Conservation (phyloP, 192 early-diverging fungal species). For the Coemansia sp. region DNA sequence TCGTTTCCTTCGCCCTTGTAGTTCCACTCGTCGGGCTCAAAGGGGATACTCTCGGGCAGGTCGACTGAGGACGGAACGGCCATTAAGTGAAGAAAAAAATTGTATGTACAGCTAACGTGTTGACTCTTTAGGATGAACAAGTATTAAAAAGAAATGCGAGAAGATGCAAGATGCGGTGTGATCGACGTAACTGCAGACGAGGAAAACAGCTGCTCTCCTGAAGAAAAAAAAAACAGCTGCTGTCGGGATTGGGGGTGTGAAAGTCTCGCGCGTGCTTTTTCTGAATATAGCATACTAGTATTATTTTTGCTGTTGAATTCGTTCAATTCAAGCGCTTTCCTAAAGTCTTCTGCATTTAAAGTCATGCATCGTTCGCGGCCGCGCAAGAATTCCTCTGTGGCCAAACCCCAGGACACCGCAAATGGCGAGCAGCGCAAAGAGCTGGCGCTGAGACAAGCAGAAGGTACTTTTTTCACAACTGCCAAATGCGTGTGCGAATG, state of each 20-base stretch:
- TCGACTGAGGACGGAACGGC: slow-evolving; percentile 1
- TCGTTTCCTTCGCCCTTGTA: slow-evolving; percentile 77
- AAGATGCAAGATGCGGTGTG: background rate
- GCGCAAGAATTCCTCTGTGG: slow-evolving; percentile 2
- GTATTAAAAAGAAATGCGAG: background rate
- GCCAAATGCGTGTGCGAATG: background rate
- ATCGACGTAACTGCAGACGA: background rate
- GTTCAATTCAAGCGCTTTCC: background rate
- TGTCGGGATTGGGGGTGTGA: background rate
- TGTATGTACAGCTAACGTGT: background rate
- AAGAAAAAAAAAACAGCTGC: background rate
- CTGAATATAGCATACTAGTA: too few species aligned
- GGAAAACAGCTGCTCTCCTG: too few species aligned
- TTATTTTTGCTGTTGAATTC: background rate
- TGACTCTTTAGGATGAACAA: background rate
- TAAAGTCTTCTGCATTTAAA: background rate
- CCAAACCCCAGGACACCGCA: background rate
- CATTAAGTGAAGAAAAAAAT: background rate
- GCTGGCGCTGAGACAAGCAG: slow-evolving; percentile 42
- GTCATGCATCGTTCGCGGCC: slow-evolving; percentile 26
- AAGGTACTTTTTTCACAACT: slow-evolving; percentile 21
- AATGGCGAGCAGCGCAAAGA: slow-evolving; percentile 47
- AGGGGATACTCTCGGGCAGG: background rate
- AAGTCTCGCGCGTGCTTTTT: too few species aligned
- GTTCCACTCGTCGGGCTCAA: slow-evolving; percentile 53